Percentiles rank a stretch among this genome's conserved stretches.
These are phyloP conservation scores for Talaromyces albobiverticillius DNA, from an alignment of 2,329 filamentous ascomycete genomes.

Conservation along the genomic window DNA sequence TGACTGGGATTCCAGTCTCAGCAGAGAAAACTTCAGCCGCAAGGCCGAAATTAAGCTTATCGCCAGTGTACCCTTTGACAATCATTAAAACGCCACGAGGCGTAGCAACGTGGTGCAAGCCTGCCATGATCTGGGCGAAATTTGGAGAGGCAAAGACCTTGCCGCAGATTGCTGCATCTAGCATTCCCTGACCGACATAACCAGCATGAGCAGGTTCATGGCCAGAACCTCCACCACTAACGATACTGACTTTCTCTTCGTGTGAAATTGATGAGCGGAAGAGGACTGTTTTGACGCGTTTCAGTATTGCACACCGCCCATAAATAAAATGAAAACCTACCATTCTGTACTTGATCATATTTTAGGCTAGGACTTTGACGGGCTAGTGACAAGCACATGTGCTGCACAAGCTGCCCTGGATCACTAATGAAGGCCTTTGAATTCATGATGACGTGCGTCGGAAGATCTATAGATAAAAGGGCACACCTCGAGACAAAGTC, in stretches of 20 bases:
- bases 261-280: no score
- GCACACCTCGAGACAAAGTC: no score
- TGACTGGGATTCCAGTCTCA: neutral
- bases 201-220: constrained; percentile 11
- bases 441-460: no score
- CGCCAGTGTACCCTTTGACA: constrained; percentile 11
- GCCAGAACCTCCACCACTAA: constrained; percentile 3
- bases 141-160: constrained; percentile 6
- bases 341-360: no score
- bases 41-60: constrained; percentile 11
- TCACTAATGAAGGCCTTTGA: no score
- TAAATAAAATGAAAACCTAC: no score
- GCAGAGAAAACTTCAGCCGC: neutral
- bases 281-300: no score
- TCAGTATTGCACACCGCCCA: no score
- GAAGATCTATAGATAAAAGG: no score
- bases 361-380: no score
- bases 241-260: neutral
- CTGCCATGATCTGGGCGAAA: neutral
- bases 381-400: no score
- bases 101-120: neutral
- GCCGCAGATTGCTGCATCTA: constrained; percentile 2
- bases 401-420: no score
- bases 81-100: constrained; percentile 1
- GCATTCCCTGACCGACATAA: constrained; percentile 7